These are phyloP conservation scores for Penicillium atrosanguineum DNA, from an alignment of 495 filamentous ascomycete genomes.

Conservation along the genomic window DNA sequence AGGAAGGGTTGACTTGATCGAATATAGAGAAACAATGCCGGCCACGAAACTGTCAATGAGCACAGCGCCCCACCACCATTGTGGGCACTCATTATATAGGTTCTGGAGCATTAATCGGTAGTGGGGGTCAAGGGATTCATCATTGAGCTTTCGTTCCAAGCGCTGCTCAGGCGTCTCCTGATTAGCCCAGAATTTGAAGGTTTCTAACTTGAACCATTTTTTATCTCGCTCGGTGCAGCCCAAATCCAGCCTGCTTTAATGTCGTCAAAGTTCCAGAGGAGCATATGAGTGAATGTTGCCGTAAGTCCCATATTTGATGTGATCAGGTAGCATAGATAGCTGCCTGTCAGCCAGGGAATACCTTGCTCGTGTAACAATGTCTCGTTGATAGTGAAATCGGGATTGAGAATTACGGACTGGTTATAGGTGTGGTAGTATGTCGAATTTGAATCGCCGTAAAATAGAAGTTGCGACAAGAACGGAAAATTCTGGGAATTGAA, in stretches of 20 bases:
- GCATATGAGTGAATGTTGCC: conserved; percentile 37
- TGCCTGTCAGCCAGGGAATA: conserved; percentile 38
- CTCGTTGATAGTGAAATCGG: conserved; percentile 29
- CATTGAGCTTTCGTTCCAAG: background rate
- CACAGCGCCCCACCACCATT: conserved; percentile 11
- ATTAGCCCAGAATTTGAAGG: too few species aligned
- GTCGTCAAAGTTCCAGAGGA: conserved; percentile 35
- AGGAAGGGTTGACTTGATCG: conserved; percentile 45
- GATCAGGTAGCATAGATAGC: conserved; percentile 39
- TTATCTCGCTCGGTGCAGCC: background rate
- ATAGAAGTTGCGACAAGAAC: conserved; percentile 42
- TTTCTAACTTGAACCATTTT: too few species aligned
- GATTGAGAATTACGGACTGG: conserved; percentile 30
- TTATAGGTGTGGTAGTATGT: conserved; percentile 13
- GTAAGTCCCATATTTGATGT: conserved; percentile 43
- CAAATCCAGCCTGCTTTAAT: conserved; percentile 29
- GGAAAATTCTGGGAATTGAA: conserved; percentile 48
- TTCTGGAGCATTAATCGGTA: conserved; percentile 3
- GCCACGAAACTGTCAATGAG: conserved; percentile 41
- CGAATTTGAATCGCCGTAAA: conserved; percentile 22
- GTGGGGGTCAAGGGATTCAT: background rate
- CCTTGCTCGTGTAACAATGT: conserved; percentile 26
- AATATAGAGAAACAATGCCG: conserved; percentile 40
- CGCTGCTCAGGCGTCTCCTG: too few species aligned
- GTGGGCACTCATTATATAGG: conserved; percentile 2